Conservation (phyloP, 352 stramenopile species). For the Phytopythium vexans region DNA sequence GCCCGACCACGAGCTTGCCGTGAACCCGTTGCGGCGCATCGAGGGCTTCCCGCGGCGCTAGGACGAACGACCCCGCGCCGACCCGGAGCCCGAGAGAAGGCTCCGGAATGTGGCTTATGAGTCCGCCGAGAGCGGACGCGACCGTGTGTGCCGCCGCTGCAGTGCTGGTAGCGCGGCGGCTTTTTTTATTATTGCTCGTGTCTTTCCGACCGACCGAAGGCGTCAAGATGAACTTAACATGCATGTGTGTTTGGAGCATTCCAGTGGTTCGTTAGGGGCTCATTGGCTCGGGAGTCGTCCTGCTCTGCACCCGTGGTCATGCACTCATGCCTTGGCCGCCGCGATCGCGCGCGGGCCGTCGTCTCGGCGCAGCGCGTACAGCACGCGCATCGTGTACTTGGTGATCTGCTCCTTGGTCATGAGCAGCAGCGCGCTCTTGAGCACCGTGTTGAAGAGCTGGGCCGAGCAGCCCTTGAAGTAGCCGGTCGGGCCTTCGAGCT, state of each 20-base stretch:
- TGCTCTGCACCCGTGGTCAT: not conserved
- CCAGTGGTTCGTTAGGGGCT: no score
- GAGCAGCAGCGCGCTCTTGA: slow-evolving; percentile 78
- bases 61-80: not conserved
- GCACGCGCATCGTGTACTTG: slow-evolving; percentile 67
- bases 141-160: no score
- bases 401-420: slow-evolving; percentile 87
- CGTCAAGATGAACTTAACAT: no score
- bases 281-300: no score
- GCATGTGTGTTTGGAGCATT: no score
- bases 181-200: no score
- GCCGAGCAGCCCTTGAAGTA: slow-evolving; percentile 80
- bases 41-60: slow-evolving; percentile 32
- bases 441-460: slow-evolving; percentile 79
- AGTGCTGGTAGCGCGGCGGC: no score
- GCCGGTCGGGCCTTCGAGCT: slow-evolving; percentile 46
- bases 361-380: slow-evolving; percentile 59
- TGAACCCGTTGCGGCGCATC: slow-evolving; percentile 23
- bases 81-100: not conserved
- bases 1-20: slow-evolving; percentile 1
- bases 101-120: not conserved
- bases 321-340: slow-evolving; percentile 21
- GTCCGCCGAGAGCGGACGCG: no score
- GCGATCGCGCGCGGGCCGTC: slow-evolving; percentile 18
- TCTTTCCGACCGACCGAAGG: no score